phyloP scores from a whole-genome alignment of 352 stramenopile genomes.

The Pythium aristosporum region DNA sequence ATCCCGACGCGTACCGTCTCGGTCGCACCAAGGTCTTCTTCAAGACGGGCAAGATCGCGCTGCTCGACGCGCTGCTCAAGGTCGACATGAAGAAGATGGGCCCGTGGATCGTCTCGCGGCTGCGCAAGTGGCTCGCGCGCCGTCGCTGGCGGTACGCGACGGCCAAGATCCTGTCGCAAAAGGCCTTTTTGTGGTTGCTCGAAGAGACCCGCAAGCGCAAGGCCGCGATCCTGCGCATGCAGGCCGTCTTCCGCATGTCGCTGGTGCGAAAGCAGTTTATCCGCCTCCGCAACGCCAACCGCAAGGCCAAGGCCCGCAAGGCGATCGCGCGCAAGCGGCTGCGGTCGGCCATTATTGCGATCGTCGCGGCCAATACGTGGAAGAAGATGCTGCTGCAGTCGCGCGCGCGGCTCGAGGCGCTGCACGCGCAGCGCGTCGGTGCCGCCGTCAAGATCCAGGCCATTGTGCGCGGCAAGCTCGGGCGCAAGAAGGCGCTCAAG shows the following conservation, averaged over 20 bases:
- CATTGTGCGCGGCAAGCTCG: conserved; percentile 81
- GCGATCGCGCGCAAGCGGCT: conserved; percentile 67
- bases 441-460: conserved; percentile 75
- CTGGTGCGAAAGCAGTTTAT: conserved; percentile 84
- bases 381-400: conserved; percentile 54
- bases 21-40: conserved; percentile 81
- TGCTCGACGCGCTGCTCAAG: conserved; percentile 80
- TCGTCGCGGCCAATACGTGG: conserved; percentile 71
- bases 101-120: conserved; percentile 54
- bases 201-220: conserved; percentile 77
- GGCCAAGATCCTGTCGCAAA: conserved; percentile 83
- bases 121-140: conserved; percentile 73
- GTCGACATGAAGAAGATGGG: conserved; percentile 64
- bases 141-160: conserved; percentile 77
- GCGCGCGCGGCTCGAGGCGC: conserved; percentile 41
- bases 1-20: conserved; percentile 78
- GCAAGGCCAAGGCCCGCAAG: conserved; percentile 67
- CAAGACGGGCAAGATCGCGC: conserved; percentile 69
- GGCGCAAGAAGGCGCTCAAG: conserved; percentile 68
- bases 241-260: conserved; percentile 86
- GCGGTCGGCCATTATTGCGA: conserved; percentile 61
- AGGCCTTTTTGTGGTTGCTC: conserved; percentile 76
- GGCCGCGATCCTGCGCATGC: conserved; percentile 77
- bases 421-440: conserved; percentile 17
- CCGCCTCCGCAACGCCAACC: conserved; percentile 57